These are phyloP conservation scores for Lyophyllum semitale DNA, from an alignment of 768 basidiomycete genomes.

Conservation along the genomic window DNA sequence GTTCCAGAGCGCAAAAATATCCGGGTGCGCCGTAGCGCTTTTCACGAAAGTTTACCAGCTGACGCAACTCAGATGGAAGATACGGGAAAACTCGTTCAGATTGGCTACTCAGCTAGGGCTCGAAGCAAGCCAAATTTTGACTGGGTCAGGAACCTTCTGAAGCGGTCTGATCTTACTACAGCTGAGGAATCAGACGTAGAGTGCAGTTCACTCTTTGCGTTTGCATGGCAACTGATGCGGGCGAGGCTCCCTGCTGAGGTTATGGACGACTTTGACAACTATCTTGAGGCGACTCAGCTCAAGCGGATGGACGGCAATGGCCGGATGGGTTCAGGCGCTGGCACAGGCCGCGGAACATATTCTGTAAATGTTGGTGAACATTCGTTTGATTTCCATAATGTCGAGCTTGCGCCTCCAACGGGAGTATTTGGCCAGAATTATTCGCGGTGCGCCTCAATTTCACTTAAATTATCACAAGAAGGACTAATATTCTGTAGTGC, in stretches of 20 bases:
- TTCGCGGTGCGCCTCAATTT: background rate
- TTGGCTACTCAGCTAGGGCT: background rate
- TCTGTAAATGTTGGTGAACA: background rate
- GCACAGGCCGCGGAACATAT: background rate
- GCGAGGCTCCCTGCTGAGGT: background rate
- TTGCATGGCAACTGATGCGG: background rate
- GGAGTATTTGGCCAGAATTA: background rate
- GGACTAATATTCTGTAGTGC: background rate
- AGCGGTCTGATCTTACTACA: no score
- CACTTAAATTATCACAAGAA: slow-evolving; percentile 5
- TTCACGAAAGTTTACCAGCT: background rate
- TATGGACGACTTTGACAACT: background rate
- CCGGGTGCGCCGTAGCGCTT: background rate
- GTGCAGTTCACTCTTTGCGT: background rate
- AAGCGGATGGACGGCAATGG: background rate
- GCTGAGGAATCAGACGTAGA: no score
- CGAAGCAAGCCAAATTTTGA: background rate
- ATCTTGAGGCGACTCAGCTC: background rate
- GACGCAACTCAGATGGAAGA: background rate
- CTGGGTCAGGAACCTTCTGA: background rate
- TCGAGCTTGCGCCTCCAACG: background rate
- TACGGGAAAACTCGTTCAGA: background rate
- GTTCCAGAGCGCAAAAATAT: background rate
- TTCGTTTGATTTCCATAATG: background rate
- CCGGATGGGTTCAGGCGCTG: background rate